Evolutionary conservation across 306 rosid genomes (phyloP), one percentile per base, ranked within the genome.

Genomic region (Arachis stenosperma): DNA sequence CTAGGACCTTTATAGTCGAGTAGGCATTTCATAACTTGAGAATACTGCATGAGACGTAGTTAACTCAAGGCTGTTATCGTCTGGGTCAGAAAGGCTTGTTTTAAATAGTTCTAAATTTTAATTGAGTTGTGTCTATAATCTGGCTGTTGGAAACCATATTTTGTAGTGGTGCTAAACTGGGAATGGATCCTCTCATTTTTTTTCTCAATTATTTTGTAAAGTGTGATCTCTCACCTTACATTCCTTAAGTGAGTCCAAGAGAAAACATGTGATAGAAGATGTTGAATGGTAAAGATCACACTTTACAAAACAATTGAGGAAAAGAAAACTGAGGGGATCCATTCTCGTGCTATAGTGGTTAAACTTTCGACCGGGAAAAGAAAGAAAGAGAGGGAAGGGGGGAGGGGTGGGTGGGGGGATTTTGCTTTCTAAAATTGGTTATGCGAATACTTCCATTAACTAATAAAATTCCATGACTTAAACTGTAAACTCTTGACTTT

Each of bases 61-160:
- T 58, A 39, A 62, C 48, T 65, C 53, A 33, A 61, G 55, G 56
- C n/a, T 60, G 62, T 65, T 73, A 75, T 55, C 50, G 66, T 66
- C 50, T 65, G 27, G 13, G 44, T 75, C 36, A 58, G 43, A 47
- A 61, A 29, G 69, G 46, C 15, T 70, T 30, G 42, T 42, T 75
- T 52, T 56, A 75, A 75, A 37, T 47, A 50, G 57, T 61, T 43
- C 65, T 14, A 36, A 41, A 40, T 62, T 65, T 54, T 54, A 42
- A 37, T 65, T 70, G 15, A 33, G 37, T 33, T 2, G 56, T 39
- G 37, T 58, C 13, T 42, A 36, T 41, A 61, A 53, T 54, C 11
- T 40, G 65, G 60, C 56, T 53, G 14, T 29, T 77, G 67, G 60
- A 22, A 56, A 46, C 62, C 62, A 55, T 43, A 33, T 36, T 66